These are phyloP conservation scores for Saturnispora bothae DNA, from an alignment of 805 yeast genomes.

Conservation along the genomic window DNA sequence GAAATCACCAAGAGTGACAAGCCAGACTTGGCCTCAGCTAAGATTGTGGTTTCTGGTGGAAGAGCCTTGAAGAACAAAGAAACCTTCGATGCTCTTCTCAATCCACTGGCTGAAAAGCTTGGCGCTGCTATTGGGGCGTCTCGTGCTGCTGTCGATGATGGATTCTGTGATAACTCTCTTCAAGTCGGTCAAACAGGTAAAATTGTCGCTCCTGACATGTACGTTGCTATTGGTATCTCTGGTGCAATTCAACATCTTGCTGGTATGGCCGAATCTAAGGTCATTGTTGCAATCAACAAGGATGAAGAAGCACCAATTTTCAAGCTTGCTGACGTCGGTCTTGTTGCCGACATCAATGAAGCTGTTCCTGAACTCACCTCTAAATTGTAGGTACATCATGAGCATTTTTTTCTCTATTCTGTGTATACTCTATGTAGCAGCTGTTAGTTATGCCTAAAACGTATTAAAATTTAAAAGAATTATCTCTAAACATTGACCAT, in stretches of 20 bases:
- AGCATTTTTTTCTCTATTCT: neutral
- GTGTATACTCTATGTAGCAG: no score
- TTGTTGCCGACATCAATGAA: conserved; percentile 81
- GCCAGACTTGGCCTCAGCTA: conserved; percentile 84
- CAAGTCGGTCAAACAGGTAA: conserved; percentile 99
- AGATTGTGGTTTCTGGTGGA: conserved; percentile 82
- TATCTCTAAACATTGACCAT: no score
- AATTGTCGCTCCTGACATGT: conserved; percentile 92
- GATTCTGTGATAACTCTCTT: conserved; percentile 88
- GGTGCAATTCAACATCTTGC: conserved; percentile 99
- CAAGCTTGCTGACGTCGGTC: conserved; percentile 79
- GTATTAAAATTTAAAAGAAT: no score
- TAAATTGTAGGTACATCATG: conserved; percentile 35
- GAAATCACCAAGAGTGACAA: conserved; percentile 67
- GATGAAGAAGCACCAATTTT: conserved; percentile 92
- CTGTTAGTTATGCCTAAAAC: no score
- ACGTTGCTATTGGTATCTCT: conserved; percentile 86
- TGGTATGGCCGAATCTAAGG: conserved; percentile 94
- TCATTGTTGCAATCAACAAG: conserved; percentile 88
- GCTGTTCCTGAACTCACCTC: conserved; percentile 84
- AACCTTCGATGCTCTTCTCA: conserved; percentile 63
- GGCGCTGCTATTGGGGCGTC: conserved; percentile 96
- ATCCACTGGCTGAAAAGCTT: conserved; percentile 75
- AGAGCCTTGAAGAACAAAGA: conserved; percentile 88
- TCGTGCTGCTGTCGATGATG: conserved; percentile 96